Conservation (phyloP, 169 alveolate species). For the Besnoitia besnoiti region DNA sequence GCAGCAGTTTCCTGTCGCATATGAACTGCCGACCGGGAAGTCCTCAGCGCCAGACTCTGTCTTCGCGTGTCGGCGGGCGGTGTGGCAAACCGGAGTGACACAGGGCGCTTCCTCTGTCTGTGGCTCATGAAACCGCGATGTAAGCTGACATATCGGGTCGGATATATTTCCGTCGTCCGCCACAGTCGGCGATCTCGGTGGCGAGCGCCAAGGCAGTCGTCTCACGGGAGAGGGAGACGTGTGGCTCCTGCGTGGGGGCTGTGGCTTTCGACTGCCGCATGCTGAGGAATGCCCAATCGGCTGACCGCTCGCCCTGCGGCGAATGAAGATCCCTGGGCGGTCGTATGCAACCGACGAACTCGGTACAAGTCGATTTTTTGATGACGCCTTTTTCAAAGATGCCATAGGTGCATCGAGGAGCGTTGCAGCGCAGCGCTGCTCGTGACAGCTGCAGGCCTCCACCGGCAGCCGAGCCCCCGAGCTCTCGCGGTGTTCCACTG, state of each 20-base stretch:
- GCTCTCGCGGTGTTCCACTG: too few species aligned
- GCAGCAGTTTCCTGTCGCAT: too few species aligned
- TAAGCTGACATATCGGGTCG: background rate
- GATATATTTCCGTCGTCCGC: background rate
- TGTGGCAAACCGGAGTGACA: background rate
- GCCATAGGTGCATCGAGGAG: background rate
- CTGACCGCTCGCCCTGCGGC: slow-evolving; percentile 1
- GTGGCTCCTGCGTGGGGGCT: background rate
- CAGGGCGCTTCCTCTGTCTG: slow-evolving; percentile 35
- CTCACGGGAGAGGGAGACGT: background rate
- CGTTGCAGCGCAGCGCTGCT: background rate
- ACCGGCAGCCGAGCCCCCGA: too few species aligned
- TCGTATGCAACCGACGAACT: slow-evolving; percentile 10
- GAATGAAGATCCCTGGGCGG: background rate
- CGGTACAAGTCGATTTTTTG: background rate
- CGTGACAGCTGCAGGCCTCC: too few species aligned
- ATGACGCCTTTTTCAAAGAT: background rate
- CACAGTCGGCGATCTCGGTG: background rate
- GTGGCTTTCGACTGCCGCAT: background rate
- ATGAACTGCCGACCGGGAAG: too few species aligned
- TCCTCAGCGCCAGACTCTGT: too few species aligned
- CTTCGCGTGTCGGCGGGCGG: too few species aligned
- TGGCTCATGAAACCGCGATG: background rate
- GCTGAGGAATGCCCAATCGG: background rate
- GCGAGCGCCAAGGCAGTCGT: background rate